These are phyloP conservation scores for Cercis canadensis DNA, from an alignment of 306 rosid genomes.

Conservation along the genomic window DNA sequence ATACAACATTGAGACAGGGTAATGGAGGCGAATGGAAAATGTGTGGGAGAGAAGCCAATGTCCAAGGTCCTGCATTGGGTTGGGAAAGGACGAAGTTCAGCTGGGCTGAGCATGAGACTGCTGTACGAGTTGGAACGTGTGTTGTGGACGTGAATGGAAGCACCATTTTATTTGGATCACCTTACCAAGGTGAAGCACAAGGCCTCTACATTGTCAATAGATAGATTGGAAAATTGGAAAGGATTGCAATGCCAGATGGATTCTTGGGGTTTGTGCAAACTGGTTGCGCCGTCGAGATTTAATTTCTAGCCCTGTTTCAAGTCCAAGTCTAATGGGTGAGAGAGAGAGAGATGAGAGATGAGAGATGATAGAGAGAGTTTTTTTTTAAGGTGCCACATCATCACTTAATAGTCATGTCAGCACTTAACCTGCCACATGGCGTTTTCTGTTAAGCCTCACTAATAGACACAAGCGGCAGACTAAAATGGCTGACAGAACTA, in stretches of 20 bases:
- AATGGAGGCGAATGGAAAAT: constrained; percentile 52
- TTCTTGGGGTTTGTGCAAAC: constrained; percentile 57
- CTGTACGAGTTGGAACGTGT: constrained; percentile 41
- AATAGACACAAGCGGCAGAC: no score
- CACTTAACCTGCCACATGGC: no score
- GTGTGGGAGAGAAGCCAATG: constrained; percentile 47
- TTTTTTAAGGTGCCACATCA: no score
- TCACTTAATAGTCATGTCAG: no score
- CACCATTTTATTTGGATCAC: constrained; percentile 50
- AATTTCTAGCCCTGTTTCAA: neutral
- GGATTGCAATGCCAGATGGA: constrained; percentile 33
- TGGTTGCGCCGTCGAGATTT: constrained; percentile 54
- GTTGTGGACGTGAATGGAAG: constrained; percentile 36
- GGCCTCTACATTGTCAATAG: constrained; percentile 41
- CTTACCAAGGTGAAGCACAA: constrained; percentile 49
- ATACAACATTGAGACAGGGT: constrained; percentile 42
- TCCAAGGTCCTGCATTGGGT: constrained; percentile 52
- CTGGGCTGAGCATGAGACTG: constrained; percentile 43
- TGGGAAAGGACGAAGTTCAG: constrained; percentile 44
- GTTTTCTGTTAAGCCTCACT: no score
- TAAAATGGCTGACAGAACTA: no score
- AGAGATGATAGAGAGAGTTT: no score
- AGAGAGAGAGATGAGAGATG: no score
- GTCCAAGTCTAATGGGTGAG: no score
- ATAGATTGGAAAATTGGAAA: constrained; percentile 45